These are phyloP conservation scores for Colletotrichum sp. DNA, from an alignment of 2,329 filamentous ascomycete genomes.

Conservation along the genomic window DNA sequence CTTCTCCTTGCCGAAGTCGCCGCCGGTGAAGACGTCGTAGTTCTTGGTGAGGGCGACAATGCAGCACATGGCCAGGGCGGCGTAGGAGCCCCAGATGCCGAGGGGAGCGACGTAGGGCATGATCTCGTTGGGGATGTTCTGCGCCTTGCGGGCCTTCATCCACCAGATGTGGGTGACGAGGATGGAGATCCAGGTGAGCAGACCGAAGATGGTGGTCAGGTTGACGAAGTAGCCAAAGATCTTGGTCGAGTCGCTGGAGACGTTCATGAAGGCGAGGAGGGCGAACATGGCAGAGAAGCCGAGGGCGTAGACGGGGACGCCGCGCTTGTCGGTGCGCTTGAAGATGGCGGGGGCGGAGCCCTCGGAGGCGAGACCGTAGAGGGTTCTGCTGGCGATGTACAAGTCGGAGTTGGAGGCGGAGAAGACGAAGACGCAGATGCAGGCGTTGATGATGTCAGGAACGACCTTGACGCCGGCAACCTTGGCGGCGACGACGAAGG, in stretches of 20 bases:
- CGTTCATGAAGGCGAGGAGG: conserved; percentile 73
- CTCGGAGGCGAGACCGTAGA: conserved; percentile 75
- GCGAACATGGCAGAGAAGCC: conserved; percentile 64
- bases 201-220: conserved; percentile 69
- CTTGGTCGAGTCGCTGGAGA: conserved; percentile 41
- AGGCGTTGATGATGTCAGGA: conserved; percentile 73
- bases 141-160: conserved; percentile 65
- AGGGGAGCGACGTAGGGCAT: conserved; percentile 74
- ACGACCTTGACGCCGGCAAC: conserved; percentile 67
- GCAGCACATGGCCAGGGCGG: conserved; percentile 71
- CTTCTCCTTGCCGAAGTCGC: conserved; percentile 44
- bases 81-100: conserved; percentile 71
- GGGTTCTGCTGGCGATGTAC: conserved; percentile 75
- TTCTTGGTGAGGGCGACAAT: conserved; percentile 84
- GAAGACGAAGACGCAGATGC: conserved; percentile 78
- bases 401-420: conserved; percentile 79
- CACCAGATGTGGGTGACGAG: conserved; percentile 72
- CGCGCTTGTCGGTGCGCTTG: conserved; percentile 71
- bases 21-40: conserved; percentile 71
- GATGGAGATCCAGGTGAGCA: conserved; percentile 72
- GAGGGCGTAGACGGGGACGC: conserved; percentile 73
- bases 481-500: conserved; percentile 77
- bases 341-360: conserved; percentile 76
- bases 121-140: conserved; percentile 57
- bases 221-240: conserved; percentile 68